A percentile compares a stretch with the other conserved stretches of the same genome.
These are phyloP conservation scores for Diaporthe sp. DNA, from an alignment of 2,329 filamentous ascomycete species.

Conservation along the genomic window DNA sequence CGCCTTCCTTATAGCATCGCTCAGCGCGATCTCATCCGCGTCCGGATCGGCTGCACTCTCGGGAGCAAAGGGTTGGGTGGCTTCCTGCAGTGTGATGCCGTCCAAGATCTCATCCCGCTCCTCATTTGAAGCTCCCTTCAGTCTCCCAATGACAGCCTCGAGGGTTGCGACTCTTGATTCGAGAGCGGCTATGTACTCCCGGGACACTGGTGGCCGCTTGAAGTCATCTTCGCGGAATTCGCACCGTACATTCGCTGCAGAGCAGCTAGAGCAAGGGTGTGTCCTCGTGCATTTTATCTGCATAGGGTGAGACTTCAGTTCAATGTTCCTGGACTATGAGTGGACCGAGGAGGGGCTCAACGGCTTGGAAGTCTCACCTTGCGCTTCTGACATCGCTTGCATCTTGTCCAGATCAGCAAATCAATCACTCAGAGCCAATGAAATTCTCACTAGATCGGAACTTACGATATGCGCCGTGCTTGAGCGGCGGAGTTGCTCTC, in stretches of 20 bases:
- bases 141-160: constrained; percentile 33
- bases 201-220: constrained; percentile 39
- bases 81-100: neutral
- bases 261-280: constrained; percentile 39
- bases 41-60: neutral
- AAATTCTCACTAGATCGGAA: no score
- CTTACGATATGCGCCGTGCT: constrained; percentile 19
- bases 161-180: constrained; percentile 33
- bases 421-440: neutral
- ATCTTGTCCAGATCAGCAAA: neutral
- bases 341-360: neutral
- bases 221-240: constrained; percentile 41
- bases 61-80: neutral
- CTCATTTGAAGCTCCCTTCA: neutral
- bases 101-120: constrained; percentile 18
- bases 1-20: constrained; percentile 2
- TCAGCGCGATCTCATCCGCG: constrained; percentile 7
- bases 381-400: constrained; percentile 21
- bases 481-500: neutral
- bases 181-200: constrained; percentile 37
- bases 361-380: neutral
- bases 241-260: constrained; percentile 35
- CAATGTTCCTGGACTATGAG: neutral
- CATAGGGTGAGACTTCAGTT: neutral
- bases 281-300: constrained; percentile 42